phyloP scores from a whole-genome alignment of 2,329 filamentous ascomycete species.

The Venturia aucupariae region DNA sequence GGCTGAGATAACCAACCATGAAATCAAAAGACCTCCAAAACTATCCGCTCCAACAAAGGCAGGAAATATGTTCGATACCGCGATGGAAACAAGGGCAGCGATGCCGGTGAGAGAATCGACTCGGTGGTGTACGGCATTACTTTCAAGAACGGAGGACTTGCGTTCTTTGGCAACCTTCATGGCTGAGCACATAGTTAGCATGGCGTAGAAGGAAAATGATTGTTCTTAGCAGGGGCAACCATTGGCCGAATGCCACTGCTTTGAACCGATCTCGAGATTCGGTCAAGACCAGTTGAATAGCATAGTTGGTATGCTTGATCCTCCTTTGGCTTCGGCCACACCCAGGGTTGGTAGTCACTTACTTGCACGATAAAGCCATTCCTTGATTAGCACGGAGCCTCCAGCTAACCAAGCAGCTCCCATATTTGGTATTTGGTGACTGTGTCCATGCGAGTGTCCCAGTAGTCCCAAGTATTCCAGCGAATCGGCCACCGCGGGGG shows the following conservation, averaged over 20 bases:
- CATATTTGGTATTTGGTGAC: constrained; percentile 57
- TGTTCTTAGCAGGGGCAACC: not conserved
- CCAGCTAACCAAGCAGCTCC: constrained; percentile 92
- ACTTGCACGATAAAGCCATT: constrained; percentile 96
- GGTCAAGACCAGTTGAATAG: not conserved
- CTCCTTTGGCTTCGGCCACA: not conserved
- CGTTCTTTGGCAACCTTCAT: constrained; percentile 93
- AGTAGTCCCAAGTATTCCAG: constrained; percentile 12
- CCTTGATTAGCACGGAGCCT: constrained; percentile 84
- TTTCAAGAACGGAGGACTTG: constrained; percentile 90
- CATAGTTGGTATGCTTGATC: not conserved
- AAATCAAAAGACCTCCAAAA: constrained; percentile 85
- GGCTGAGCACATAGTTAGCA: constrained; percentile 44
- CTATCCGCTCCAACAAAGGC: constrained; percentile 91
- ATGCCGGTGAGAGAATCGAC: constrained; percentile 93
- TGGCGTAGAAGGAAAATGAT: not conserved
- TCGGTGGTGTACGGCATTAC: constrained; percentile 68
- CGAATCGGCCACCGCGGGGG: constrained; percentile 12
- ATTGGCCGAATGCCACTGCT: not conserved
- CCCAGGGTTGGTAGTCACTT: not conserved
- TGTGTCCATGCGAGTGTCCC: constrained; percentile 48
- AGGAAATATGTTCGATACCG: constrained; percentile 76
- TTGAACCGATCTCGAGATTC: not conserved
- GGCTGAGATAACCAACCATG: constrained; percentile 83
- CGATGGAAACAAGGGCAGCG: constrained; percentile 81